Conservation (phyloP, 306 rosid genomes). For the Ormosia emarginata region DNA sequence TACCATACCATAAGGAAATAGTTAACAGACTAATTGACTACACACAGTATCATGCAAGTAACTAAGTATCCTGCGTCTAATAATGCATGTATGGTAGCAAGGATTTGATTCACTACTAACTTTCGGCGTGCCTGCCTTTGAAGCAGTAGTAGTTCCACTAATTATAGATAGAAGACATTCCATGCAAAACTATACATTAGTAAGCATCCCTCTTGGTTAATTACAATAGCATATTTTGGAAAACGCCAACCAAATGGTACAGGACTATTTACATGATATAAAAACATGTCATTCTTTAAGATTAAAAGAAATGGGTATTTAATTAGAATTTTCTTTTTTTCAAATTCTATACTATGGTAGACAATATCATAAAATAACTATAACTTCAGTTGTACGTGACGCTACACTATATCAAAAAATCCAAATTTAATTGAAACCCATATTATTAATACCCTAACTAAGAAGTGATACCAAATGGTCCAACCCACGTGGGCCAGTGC, state of each 20-base stretch:
- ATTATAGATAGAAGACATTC: slow-evolving; percentile 12
- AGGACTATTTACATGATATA: slow-evolving; percentile 38
- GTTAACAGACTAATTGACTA: not conserved
- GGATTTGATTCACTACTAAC: slow-evolving; percentile 37
- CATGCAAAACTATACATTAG: slow-evolving; percentile 25
- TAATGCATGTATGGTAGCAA: not conserved
- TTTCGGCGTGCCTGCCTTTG: slow-evolving; percentile 77
- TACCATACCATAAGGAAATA: not conserved
- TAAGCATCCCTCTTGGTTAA: slow-evolving; percentile 38
- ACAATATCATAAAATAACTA: too few relatives aligned
- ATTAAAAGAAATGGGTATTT: not conserved
- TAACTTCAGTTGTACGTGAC: too few relatives aligned
- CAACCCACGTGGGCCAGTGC: too few relatives aligned
- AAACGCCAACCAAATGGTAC: slow-evolving; percentile 71
- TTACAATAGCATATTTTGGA: slow-evolving; percentile 57
- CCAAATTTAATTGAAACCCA: too few relatives aligned
- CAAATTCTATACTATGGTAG: too few relatives aligned
- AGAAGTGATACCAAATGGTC: too few relatives aligned
- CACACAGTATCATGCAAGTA: not conserved
- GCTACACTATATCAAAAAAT: too few relatives aligned
- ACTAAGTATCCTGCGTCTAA: not conserved
- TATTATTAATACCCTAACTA: too few relatives aligned
- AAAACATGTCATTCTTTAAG: slow-evolving; percentile 7
- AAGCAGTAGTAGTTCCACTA: slow-evolving; percentile 83
- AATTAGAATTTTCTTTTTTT: slow-evolving; percentile 6